These are phyloP conservation scores for Bothriochloa decipiens DNA, from an alignment of 176 grass and related monocot species.

Conservation along the genomic window DNA sequence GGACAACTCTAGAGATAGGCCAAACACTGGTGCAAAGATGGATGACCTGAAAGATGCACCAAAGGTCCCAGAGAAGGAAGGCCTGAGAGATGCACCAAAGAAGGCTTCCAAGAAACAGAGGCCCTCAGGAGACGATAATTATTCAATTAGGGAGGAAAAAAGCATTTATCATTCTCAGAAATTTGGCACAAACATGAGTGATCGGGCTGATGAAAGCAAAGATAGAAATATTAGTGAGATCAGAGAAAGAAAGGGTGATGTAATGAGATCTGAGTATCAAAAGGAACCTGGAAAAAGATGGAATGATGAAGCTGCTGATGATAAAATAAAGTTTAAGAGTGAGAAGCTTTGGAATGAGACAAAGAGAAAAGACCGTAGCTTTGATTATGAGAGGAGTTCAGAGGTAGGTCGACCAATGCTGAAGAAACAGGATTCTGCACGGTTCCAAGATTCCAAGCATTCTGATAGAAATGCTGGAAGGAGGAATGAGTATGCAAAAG, in stretches of 20 bases:
- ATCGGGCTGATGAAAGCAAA: conserved; percentile 44
- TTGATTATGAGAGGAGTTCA: conserved; percentile 41
- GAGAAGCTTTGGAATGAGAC: conserved; percentile 44
- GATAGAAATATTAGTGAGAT: conserved; percentile 48
- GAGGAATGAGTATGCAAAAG: conserved; percentile 56
- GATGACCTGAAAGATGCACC: conserved; percentile 46
- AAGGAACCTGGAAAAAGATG: conserved; percentile 59
- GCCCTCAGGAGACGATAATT: conserved; percentile 23
- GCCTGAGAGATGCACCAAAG: conserved; percentile 46
- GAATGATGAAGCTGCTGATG: conserved; percentile 41
- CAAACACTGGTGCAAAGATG: conserved; percentile 31
- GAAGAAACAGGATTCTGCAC: conserved; percentile 61
- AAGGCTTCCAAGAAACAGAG: conserved; percentile 44
- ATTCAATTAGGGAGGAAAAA: conserved; percentile 43
- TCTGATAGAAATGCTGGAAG: conserved; percentile 53
- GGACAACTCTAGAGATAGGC: conserved; percentile 40
- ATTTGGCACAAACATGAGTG: conserved; percentile 33
- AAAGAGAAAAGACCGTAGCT: conserved; percentile 49
- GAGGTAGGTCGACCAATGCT: conserved; percentile 50
- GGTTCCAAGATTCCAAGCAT: conserved; percentile 45
- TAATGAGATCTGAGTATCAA: conserved; percentile 42
- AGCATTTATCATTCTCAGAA: conserved; percentile 38
- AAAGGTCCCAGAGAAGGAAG: conserved; percentile 48
- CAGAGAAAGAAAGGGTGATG: conserved; percentile 49
- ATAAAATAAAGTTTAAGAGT: conserved; percentile 52